phyloP scores from a whole-genome alignment of 306 rosid genomes.

The Prosopis cineraria region DNA sequence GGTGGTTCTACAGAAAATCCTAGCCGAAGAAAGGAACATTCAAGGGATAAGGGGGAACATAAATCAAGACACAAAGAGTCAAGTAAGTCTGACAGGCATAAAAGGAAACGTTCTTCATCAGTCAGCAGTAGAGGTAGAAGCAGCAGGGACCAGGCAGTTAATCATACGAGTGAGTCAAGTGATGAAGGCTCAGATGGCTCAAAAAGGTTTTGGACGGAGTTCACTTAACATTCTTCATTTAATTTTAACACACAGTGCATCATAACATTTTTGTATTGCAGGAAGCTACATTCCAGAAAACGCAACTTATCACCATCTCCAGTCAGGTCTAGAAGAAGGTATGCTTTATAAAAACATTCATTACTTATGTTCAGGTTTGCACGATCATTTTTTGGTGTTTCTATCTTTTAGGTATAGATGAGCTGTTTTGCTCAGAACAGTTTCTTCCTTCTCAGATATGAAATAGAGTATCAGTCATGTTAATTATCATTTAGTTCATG shows the following conservation, averaged over 20 bases:
- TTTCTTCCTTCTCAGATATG: slow-evolving; percentile 27
- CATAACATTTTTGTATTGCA: slow-evolving; percentile 47
- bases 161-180: slow-evolving; percentile 64
- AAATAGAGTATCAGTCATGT: not conserved
- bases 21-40: slow-evolving; percentile 60
- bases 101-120: slow-evolving; percentile 73
- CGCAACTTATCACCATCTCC: slow-evolving; percentile 83
- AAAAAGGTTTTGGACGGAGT: slow-evolving; percentile 60
- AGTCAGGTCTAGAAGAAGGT: slow-evolving; percentile 89
- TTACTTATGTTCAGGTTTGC: slow-evolving; percentile 37
- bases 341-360: slow-evolving; percentile 42
- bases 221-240: slow-evolving; percentile 22
- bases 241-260: slow-evolving; percentile 32
- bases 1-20: slow-evolving; percentile 56
- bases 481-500: not conserved
- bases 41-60: slow-evolving; percentile 72
- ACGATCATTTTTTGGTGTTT: slow-evolving; percentile 27
- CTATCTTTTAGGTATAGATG: slow-evolving; percentile 28
- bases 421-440: slow-evolving; percentile 29
- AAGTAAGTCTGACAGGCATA: slow-evolving; percentile 64
- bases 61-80: slow-evolving; percentile 65
- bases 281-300: slow-evolving; percentile 80
- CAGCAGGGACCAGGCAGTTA: slow-evolving; percentile 55
- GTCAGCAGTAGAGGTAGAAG: slow-evolving; percentile 72
- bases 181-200: slow-evolving; percentile 80